These are phyloP conservation scores for Puccinia novopanici DNA, from an alignment of 1,284 basidiomycete genomes.

Conservation along the genomic window DNA sequence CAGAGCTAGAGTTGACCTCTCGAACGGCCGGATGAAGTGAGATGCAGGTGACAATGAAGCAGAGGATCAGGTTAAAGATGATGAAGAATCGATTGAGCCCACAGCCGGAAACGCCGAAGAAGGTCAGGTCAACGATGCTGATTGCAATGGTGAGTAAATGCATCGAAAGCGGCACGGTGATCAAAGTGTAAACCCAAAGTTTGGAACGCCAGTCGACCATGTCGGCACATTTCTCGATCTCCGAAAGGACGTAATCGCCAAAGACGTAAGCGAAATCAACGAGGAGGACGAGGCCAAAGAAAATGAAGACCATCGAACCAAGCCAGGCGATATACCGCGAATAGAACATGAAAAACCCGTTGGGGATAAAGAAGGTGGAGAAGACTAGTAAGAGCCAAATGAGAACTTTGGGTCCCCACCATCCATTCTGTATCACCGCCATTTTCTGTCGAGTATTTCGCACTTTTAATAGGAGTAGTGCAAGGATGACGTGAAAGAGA, in stretches of 20 bases:
- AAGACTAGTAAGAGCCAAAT: slow-evolving; percentile 77
- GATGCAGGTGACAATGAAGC: slow-evolving; percentile 76
- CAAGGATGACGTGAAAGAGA: slow-evolving; percentile 82
- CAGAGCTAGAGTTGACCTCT: slow-evolving; percentile 89
- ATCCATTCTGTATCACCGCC: slow-evolving; percentile 96
- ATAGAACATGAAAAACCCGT: slow-evolving; percentile 90
- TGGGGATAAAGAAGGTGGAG: slow-evolving; percentile 87
- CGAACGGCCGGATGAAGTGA: slow-evolving; percentile 85
- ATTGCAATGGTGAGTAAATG: slow-evolving; percentile 80
- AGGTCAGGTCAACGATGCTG: slow-evolving; percentile 84
- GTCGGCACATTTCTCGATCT: slow-evolving; percentile 91
- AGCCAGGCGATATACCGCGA: slow-evolving; percentile 66
- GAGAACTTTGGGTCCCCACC: slow-evolving; percentile 97
- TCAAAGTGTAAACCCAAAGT: slow-evolving; percentile 93
- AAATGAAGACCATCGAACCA: slow-evolving; percentile 88
- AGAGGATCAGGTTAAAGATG: slow-evolving; percentile 83
- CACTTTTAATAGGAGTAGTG: slow-evolving; percentile 78
- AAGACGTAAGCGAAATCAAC: slow-evolving; percentile 94
- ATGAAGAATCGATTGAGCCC: slow-evolving; percentile 93
- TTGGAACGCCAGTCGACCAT: slow-evolving; percentile 67
- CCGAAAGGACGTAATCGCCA: slow-evolving; percentile 82
- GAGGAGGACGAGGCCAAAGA: slow-evolving; percentile 90
- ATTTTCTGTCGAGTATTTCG: slow-evolving; percentile 85
- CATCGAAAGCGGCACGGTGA: slow-evolving; percentile 87
- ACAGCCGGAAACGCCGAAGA: slow-evolving; percentile 85